Base-by-base conservation (phyloP, 2,329 filamentous ascomycete genomes). In the Penicillium sp. region DNA sequence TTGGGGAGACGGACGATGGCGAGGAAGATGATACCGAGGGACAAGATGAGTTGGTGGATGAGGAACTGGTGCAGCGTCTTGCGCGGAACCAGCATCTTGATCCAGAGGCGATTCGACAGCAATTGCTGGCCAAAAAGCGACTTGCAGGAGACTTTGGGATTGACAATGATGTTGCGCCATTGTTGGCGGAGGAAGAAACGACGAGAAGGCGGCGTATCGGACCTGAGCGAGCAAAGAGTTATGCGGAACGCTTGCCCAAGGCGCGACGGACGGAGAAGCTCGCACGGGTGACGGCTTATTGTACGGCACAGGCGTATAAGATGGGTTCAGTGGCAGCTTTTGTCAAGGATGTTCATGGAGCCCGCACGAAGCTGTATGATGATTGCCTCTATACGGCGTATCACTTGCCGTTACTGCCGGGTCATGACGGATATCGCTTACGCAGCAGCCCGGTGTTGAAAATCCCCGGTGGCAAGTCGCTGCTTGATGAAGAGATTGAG, bases 311-410 rank as follows among this genome's bases (percentile, higher is more conserved):
- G 68, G 88, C 86, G 6, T 97, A 90, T 73, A 95, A 91, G 72
- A 83, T 95, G 72, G 85, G 86, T 59, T 81, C 84, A 26, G 89
- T 90, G n/a, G 89, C 90, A 11, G 82, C 88, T 32, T 98, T 98
- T 65, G 76, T 96, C 52, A 85, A 87, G 59, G 87, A 88, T 55
- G 85, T 85, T 61, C 93, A 98, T 71, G 84, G 86, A 29, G 91
- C 90, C 1, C 86, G 90, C 70, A 95, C 91, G 11, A 98, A 98
- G 71, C 77, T 97, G 4, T 98, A 98, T 70, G 93, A 98, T 67
- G 93, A 98, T 68, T 98, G 93, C 64, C 75, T 98, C 25, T 98
- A 98, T 66, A 88, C 85, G 26, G 91, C 95, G 41, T 98, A 98
- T 68, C 90, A 96, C 65, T 74, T 96, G 28, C 93, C 93, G 4